Percentiles rank a stretch among this genome's conserved stretches.
Conservation (phyloP, 2,329 filamentous ascomycete species). For the Pyricularia sp. region DNA sequence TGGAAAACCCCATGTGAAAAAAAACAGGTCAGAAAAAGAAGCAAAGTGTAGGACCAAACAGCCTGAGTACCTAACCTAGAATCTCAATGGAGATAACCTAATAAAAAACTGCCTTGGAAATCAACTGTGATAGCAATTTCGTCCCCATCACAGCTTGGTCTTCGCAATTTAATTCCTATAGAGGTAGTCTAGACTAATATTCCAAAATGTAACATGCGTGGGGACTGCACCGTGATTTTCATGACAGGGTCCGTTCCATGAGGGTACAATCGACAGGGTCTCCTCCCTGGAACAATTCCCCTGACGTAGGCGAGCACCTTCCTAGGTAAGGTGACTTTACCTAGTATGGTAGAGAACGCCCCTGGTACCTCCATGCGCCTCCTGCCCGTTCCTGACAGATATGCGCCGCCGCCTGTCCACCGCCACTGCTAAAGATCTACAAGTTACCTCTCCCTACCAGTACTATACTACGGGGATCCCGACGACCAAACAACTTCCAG, state of each 20-base stretch:
- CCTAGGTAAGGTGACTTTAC: background rate
- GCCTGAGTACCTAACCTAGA: no score
- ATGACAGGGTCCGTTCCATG: background rate
- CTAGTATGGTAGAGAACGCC: background rate
- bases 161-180: background rate
- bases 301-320: background rate
- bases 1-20: background rate
- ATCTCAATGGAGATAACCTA: no score
- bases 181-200: background rate
- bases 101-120: no score
- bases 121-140: background rate
- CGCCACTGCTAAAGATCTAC: background rate
- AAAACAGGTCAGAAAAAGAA: background rate
- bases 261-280: background rate
- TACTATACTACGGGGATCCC: background rate
- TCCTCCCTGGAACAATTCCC: background rate
- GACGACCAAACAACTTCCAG: background rate
- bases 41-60: background rate
- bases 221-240: background rate
- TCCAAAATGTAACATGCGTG: background rate
- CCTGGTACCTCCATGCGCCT: background rate
- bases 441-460: background rate
- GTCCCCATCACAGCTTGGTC: background rate
- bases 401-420: background rate
- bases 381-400: background rate